Percentiles rank a stretch among this genome's conserved stretches.
phyloP scores from a whole-genome alignment of 495 filamentous ascomycete genomes.

The Xylaria bambusicola region DNA sequence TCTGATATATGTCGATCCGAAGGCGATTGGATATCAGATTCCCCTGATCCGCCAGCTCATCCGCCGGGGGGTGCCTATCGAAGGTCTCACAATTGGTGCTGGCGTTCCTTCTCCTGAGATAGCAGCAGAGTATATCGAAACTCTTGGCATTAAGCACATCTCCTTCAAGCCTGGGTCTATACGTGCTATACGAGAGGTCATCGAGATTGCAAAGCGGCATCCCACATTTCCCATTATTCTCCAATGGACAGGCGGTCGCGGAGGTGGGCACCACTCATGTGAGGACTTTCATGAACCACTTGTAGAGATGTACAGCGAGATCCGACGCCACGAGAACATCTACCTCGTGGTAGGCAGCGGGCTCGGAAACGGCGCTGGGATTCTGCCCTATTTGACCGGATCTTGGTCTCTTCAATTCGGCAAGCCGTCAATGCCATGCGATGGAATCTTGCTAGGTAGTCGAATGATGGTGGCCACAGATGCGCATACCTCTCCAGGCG shows the following conservation, averaged over 20 bases:
- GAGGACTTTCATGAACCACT: conserved; percentile 82
- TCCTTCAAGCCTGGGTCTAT: conserved; percentile 77
- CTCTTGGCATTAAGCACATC: conserved; percentile 76
- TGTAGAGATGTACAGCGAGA: conserved; percentile 70
- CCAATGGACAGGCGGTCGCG: conserved; percentile 80
- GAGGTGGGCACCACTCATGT: conserved; percentile 78
- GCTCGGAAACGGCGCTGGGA: conserved; percentile 73
- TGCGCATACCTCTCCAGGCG: conserved; percentile 74
- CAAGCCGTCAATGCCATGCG: conserved; percentile 77
- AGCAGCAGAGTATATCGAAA: conserved; percentile 75
- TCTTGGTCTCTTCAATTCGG: conserved; percentile 67
- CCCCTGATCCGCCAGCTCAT: conserved; percentile 72
- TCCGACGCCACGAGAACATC: conserved; percentile 67
- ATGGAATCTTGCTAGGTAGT: conserved; percentile 73
- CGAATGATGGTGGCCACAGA: conserved; percentile 81
- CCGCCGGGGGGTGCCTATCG: conserved; percentile 74
- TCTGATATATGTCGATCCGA: conserved; percentile 80
- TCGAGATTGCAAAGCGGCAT: conserved; percentile 76
- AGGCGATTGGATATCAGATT: conserved; percentile 85
- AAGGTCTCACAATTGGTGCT: conserved; percentile 78
- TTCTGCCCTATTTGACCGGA: conserved; percentile 76
- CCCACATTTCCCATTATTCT: conserved; percentile 73
- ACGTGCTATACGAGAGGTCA: conserved; percentile 70
- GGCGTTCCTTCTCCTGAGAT: conserved; percentile 79
- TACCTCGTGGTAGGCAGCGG: conserved; percentile 74